A percentile compares a stretch with the other conserved stretches of the same genome.
These are phyloP conservation scores for Aspergillus haitiensis DNA, from an alignment of 495 filamentous ascomycete species.

Conservation along the genomic window DNA sequence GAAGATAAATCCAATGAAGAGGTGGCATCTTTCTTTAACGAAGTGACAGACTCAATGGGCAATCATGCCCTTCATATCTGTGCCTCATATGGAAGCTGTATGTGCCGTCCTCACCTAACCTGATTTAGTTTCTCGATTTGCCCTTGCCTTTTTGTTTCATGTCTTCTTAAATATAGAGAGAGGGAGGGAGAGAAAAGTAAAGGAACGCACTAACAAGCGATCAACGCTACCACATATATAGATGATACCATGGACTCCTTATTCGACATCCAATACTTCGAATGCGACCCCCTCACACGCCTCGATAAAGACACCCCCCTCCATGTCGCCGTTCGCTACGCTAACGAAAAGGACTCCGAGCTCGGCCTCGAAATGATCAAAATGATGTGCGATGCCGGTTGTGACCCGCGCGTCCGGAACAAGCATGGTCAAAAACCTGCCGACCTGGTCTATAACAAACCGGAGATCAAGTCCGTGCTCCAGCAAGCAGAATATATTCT, in stretches of 20 bases:
- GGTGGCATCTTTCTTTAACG: constrained; percentile 75
- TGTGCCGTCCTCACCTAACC: constrained; percentile 31
- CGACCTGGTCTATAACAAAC: constrained; percentile 56
- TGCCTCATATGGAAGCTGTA: constrained; percentile 82
- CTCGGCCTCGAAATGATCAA: constrained; percentile 70
- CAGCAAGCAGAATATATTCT: constrained; percentile 74
- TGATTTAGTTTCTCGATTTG: neutral
- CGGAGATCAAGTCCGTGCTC: constrained; percentile 63
- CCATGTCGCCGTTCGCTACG: constrained; percentile 82
- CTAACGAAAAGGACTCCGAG: constrained; percentile 67
- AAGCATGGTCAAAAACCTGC: constrained; percentile 48
- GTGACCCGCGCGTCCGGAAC: constrained; percentile 61
- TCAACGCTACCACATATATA: constrained; percentile 27
- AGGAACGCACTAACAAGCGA: too few relatives aligned
- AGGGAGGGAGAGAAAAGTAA: too few relatives aligned
- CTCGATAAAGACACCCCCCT: constrained; percentile 86
- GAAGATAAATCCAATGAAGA: constrained; percentile 49
- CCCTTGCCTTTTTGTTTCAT: neutral
- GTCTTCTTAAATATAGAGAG: too few relatives aligned
- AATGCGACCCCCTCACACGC: constrained; percentile 85
- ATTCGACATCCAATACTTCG: constrained; percentile 91
- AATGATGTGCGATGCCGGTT: constrained; percentile 93
- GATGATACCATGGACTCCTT: constrained; percentile 89
- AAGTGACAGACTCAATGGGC: constrained; percentile 77
- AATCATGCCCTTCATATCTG: constrained; percentile 89